Evolutionary conservation across 306 rosid species (phyloP).

Genomic region (Ormosia semicastrata): DNA sequence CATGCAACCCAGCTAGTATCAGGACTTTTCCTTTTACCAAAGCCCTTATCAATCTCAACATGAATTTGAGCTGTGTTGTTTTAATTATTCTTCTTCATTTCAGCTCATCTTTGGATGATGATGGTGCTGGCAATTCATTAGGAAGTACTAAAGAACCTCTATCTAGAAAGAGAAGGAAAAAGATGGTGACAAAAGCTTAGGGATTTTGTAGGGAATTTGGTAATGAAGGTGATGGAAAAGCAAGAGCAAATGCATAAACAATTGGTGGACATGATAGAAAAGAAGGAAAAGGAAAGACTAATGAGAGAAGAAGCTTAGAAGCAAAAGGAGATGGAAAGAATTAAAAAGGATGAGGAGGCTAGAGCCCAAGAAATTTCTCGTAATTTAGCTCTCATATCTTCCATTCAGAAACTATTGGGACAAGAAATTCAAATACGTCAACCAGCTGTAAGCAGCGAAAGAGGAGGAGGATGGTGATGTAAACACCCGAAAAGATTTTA

Average conservation of each 20-base stretch:
- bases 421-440: conserved; percentile 48
- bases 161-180: conserved; percentile 52
- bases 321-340: conserved; percentile 64
- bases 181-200: conserved; percentile 34
- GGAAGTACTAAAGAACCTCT: conserved; percentile 19
- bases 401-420: conserved; percentile 55
- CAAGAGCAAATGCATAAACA: conserved; percentile 80
- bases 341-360: conserved; percentile 52
- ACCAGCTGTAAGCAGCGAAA: conserved; percentile 29
- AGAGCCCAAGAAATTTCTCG: conserved; percentile 73
- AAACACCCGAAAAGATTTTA: conserved; percentile 34
- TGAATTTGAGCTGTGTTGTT: conserved; percentile 3
- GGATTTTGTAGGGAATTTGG: conserved; percentile 56
- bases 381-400: conserved; percentile 58
- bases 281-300: conserved; percentile 63
- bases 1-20: neutral
- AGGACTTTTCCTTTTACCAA: neutral
- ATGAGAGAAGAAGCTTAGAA: conserved; percentile 84
- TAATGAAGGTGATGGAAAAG: conserved; percentile 64
- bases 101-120: conserved; percentile 53
- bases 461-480: conserved; percentile 41
- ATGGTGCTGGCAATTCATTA: conserved; percentile 31
- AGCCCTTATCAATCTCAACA: neutral
- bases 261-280: conserved; percentile 66
- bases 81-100: conserved; percentile 22